Conservation (phyloP, 2,329 filamentous ascomycete species). For the Leptographium wingfieldii region DNA sequence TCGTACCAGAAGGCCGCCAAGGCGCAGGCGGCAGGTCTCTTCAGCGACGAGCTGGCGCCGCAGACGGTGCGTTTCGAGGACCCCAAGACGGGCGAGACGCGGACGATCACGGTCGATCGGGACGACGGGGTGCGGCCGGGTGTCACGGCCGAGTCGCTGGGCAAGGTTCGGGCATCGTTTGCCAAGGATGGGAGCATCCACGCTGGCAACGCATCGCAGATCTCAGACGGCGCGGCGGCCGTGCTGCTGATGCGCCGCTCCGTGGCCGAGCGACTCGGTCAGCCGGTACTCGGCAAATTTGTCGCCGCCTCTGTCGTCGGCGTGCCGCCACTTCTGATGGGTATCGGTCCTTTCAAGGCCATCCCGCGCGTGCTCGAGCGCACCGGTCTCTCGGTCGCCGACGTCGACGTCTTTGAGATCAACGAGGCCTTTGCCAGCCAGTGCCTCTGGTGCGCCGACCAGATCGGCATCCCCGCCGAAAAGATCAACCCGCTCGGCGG, state of each 20-base stretch:
- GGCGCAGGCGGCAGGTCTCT: slow-evolving; percentile 81
- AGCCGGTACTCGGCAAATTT: slow-evolving; percentile 85
- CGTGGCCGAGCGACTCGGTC: slow-evolving; percentile 76
- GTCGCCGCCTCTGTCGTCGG: slow-evolving; percentile 76
- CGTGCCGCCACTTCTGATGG: slow-evolving; percentile 89
- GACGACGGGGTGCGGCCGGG: slow-evolving; percentile 82
- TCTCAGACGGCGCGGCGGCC: slow-evolving; percentile 89
- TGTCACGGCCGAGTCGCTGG: slow-evolving; percentile 77
- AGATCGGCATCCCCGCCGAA: slow-evolving; percentile 66
- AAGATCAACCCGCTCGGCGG: slow-evolving; percentile 98
- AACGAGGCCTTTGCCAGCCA: slow-evolving; percentile 97
- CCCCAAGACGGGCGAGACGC: slow-evolving; percentile 77
- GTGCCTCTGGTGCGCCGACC: slow-evolving; percentile 84
- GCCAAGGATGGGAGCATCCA: slow-evolving; percentile 82
- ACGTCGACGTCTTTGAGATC: slow-evolving; percentile 97
- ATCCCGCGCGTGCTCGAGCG: slow-evolving; percentile 87
- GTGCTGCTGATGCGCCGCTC: slow-evolving; percentile 92
- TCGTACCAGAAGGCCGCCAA: slow-evolving; percentile 83
- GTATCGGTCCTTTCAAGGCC: slow-evolving; percentile 86
- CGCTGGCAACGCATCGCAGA: slow-evolving; percentile 90
- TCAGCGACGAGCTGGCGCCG: slow-evolving; percentile 82
- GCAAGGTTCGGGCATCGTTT: slow-evolving; percentile 84
- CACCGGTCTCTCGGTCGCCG: slow-evolving; percentile 72
- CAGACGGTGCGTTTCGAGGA: slow-evolving; percentile 79
- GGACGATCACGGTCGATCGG: slow-evolving; percentile 66